A percentile compares a stretch with the other conserved stretches of the same genome.
These are phyloP conservation scores for Zygnema circumcarinatum DNA, from an alignment of 139 green algal genomes.

Conservation along the genomic window DNA sequence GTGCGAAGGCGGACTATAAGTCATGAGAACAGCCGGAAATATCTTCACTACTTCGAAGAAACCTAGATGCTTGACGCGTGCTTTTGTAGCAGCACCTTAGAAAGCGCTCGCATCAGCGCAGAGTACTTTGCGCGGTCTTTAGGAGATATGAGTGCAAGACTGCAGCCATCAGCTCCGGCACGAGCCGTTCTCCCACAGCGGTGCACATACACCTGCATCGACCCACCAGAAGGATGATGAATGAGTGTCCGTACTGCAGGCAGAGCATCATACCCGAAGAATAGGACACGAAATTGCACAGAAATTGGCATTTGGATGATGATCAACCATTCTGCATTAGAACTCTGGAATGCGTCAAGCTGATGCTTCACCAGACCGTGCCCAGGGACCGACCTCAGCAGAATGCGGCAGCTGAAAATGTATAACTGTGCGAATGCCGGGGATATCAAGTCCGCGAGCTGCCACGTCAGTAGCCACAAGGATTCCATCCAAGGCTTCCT, in stretches of 20 bases:
- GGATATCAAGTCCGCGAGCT: slow-evolving; percentile 90
- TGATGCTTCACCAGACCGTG: no score
- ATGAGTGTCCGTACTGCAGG: not conserved
- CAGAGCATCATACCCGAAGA: not conserved
- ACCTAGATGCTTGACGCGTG: no score
- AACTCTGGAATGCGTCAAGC: not conserved
- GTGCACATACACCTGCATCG: slow-evolving; percentile 93
- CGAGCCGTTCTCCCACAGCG: slow-evolving; percentile 87
- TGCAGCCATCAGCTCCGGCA: slow-evolving; percentile 74
- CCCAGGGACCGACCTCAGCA: slow-evolving; percentile 63
- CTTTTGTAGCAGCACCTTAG: slow-evolving; percentile 31
- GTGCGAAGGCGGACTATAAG: no score
- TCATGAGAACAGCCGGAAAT: no score
- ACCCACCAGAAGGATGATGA: slow-evolving; percentile 2
- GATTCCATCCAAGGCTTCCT: slow-evolving; percentile 64
- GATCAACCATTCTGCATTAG: not conserved
- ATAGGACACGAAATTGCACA: not conserved
- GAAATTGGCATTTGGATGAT: not conserved
- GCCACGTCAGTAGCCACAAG: slow-evolving; percentile 97
- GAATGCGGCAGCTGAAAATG: slow-evolving; percentile 95
- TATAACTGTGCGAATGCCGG: slow-evolving; percentile 74
- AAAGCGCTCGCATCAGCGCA: not conserved
- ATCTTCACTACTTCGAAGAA: no score
- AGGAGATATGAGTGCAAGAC: slow-evolving; percentile 80
- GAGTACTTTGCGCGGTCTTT: slow-evolving; percentile 33